phyloP scores from a whole-genome alignment of 805 yeast species.

The Brettanomyces nanus region DNA sequence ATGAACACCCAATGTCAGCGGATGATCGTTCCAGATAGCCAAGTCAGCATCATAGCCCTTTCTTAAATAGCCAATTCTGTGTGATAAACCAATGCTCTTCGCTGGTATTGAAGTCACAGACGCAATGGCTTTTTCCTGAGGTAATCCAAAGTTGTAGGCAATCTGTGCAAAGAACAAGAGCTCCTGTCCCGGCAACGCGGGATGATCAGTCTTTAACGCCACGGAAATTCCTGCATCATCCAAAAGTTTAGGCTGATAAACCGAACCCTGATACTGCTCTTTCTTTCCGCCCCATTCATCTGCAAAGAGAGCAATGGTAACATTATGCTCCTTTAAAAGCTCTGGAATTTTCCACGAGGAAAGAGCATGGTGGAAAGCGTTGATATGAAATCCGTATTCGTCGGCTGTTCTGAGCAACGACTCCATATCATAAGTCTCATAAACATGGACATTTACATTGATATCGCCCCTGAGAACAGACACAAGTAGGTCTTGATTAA shows the following conservation, averaged over 20 bases:
- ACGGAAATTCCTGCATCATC: constrained; percentile 1
- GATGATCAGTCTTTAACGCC: constrained; percentile 3
- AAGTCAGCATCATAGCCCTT: constrained; percentile 4
- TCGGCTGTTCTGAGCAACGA: constrained; percentile 2
- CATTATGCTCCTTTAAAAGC: constrained; percentile 1
- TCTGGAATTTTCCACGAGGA: constrained; percentile 2
- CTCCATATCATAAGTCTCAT: constrained; percentile 3
- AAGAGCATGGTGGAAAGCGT: constrained; percentile 2
- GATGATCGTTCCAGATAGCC: constrained; percentile 2
- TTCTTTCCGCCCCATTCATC: constrained; percentile 4
- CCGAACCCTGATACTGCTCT: constrained; percentile 3
- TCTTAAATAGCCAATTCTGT: constrained; percentile 2
- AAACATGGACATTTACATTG: constrained; percentile 2
- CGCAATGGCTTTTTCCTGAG: constrained; percentile 1
- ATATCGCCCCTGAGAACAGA: constrained; percentile 2
- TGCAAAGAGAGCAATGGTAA: constrained; percentile 2
- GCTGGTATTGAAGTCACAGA: constrained; percentile 3
- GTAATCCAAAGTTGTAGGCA: constrained; percentile 2
- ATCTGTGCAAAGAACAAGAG: constrained; percentile 1
- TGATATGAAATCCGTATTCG: constrained; percentile 1
- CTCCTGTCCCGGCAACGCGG: constrained; percentile 3
- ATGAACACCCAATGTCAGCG: constrained; percentile 1
- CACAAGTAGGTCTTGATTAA: neutral
- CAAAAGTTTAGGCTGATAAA: neutral
- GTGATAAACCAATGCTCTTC: neutral